These are phyloP conservation scores for Globisporangium rhizosaccharum DNA, from an alignment of 352 stramenopile genomes.

Conservation along the genomic window DNA sequence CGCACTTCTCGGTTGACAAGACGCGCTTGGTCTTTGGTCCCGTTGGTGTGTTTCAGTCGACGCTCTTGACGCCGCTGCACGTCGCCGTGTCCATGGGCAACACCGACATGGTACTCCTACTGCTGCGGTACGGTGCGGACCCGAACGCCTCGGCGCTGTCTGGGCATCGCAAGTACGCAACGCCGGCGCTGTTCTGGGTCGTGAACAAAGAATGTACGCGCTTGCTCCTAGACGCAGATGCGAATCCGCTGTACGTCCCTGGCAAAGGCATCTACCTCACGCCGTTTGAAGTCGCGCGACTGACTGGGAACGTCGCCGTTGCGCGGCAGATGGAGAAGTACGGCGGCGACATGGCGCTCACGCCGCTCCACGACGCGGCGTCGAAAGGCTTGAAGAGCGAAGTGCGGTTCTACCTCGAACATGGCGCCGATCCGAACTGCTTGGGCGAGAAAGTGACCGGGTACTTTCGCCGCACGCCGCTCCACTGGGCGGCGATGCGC, in stretches of 20 bases:
- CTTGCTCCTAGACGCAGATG: slow-evolving; percentile 60
- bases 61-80: slow-evolving; percentile 67
- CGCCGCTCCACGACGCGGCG: slow-evolving; percentile 65
- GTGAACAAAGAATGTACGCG: slow-evolving; percentile 65
- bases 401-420: slow-evolving; percentile 63
- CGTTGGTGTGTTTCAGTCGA: slow-evolving; percentile 48
- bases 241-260: slow-evolving; percentile 57
- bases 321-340: slow-evolving; percentile 75
- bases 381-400: slow-evolving; percentile 47
- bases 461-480: slow-evolving; percentile 59
- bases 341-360: slow-evolving; percentile 69
- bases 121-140: slow-evolving; percentile 59
- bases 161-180: slow-evolving; percentile 52
- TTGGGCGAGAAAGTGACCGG: slow-evolving; percentile 67
- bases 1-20: slow-evolving; percentile 32
- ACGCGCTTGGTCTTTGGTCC: slow-evolving; percentile 51
- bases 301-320: slow-evolving; percentile 58
- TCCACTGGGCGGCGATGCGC: slow-evolving; percentile 81
- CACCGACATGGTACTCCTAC: slow-evolving; percentile 53
- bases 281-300: slow-evolving; percentile 62
- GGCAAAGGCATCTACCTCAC: slow-evolving; percentile 56
- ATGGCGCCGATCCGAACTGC: slow-evolving; percentile 55
- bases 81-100: slow-evolving; percentile 68
- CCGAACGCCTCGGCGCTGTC: slow-evolving; percentile 45
- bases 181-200: slow-evolving; percentile 65